Percentiles rank a stretch among this genome's conserved stretches.
Evolutionary conservation across 345 rosid species (phyloP).

Genomic region (Noccaea bulbosa): DNA sequence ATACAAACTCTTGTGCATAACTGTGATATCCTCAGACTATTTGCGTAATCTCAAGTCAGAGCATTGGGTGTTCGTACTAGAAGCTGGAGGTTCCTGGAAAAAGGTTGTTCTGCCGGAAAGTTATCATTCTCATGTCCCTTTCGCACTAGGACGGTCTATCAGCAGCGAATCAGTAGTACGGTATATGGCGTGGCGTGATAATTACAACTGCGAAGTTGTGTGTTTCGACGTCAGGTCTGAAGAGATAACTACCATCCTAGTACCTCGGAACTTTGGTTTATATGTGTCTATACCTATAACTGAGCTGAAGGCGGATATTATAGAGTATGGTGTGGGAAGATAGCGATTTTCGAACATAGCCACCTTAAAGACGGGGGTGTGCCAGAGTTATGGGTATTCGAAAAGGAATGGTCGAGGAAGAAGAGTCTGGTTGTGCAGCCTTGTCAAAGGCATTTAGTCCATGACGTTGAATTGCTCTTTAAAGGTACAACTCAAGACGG

Average conservation of each 20-base stretch:
- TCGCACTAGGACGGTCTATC: not conserved
- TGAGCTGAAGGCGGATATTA: not conserved
- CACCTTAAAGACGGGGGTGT: not conserved
- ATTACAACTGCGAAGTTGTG: not conserved
- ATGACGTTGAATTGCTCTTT: not conserved
- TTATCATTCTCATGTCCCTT: slow-evolving; percentile 1
- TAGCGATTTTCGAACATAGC: not conserved
- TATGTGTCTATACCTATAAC: not conserved
- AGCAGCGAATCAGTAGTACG: slow-evolving; percentile 11
- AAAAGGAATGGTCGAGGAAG: not conserved
- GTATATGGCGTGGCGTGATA: slow-evolving; percentile 4
- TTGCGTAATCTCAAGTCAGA: not conserved
- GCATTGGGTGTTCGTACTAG: slow-evolving; percentile 15
- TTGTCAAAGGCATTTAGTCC: slow-evolving; percentile 22
- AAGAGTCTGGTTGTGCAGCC: slow-evolving; percentile 3
- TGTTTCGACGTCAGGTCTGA: slow-evolving; percentile 28
- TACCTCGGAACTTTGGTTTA: not conserved
- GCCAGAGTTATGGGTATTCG: not conserved
- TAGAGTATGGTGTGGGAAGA: slow-evolving; percentile 10
- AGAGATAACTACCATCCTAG: slow-evolving; percentile 1
- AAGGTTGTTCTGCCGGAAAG: not conserved
- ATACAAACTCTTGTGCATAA: slow-evolving; percentile 6
- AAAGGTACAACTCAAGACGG: slow-evolving; percentile 20
- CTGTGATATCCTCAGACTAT: no score
- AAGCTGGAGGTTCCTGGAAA: slow-evolving; percentile 29